Evolutionary conservation across 1,284 basidiomycete genomes (phyloP).

Genomic region (Rhodotorula mucilaginosa): DNA sequence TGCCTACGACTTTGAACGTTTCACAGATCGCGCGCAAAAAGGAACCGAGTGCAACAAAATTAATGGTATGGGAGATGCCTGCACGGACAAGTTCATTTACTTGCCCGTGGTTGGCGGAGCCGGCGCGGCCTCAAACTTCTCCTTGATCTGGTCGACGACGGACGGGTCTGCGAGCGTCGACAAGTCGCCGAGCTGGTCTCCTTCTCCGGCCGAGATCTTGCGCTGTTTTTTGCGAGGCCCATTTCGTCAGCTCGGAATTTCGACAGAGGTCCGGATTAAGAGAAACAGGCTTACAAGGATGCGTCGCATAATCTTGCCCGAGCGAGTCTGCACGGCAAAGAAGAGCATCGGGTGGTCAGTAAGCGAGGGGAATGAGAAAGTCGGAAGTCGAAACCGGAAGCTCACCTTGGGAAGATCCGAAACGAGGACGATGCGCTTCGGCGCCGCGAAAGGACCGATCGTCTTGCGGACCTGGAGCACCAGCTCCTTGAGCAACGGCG

Average conservation of each 20-base stretch:
- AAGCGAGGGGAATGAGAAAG: not conserved
- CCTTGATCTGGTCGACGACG: constrained; percentile 44
- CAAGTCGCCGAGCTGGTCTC: constrained; percentile 82
- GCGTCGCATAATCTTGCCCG: constrained; percentile 95
- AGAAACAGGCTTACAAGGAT: constrained; percentile 42
- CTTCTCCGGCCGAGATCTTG: constrained; percentile 91
- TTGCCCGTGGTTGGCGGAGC: not conserved
- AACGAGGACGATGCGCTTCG: constrained; percentile 67
- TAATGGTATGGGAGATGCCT: no score
- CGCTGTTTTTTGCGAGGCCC: constrained; percentile 62
- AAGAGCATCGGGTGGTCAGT: not conserved
- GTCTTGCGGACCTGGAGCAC: constrained; percentile 82
- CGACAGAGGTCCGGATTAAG: not conserved
- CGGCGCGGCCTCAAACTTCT: constrained; percentile 3
- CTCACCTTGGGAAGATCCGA: constrained; percentile 70
- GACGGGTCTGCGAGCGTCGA: constrained; percentile 75
- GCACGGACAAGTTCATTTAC: no score
- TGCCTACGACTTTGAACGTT: no score
- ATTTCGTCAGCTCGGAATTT: not conserved
- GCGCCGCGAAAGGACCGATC: constrained; percentile 88
- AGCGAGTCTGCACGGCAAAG: constrained; percentile 67
- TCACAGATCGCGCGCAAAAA: no score
- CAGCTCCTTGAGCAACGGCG: constrained; percentile 77
- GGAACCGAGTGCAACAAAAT: no score
- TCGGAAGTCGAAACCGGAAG: not conserved